Conservation (phyloP, 1,284 basidiomycete genomes). For the Heterobasidion parviporum region DNA sequence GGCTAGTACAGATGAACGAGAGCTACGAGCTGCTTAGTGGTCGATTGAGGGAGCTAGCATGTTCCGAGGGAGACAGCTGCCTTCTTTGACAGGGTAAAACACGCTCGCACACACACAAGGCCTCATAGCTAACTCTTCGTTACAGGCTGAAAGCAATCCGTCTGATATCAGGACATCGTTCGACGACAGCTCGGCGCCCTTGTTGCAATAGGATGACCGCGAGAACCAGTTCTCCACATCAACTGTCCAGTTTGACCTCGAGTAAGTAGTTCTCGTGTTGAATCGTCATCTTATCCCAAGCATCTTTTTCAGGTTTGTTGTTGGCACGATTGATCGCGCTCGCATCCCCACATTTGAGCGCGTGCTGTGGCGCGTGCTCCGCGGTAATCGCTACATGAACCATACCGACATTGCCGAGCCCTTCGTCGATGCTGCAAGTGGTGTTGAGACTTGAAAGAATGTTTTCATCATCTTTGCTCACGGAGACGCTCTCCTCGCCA, state of each 20-base stretch:
- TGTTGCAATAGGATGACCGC: conserved; percentile 86
- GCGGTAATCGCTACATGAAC: conserved; percentile 99
- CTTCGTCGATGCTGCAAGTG: conserved; percentile 81
- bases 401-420: conserved; percentile 94
- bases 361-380: conserved; percentile 95
- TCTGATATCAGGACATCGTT: conserved; percentile 82
- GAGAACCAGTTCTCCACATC: conserved; percentile 57
- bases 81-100: conserved; percentile 82
- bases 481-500: conserved; percentile 86
- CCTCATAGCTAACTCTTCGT: not conserved
- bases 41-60: conserved; percentile 83
- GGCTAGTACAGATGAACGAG: conserved; percentile 66
- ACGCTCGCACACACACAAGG: conserved; percentile 1
- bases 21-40: conserved; percentile 88
- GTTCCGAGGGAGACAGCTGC: conserved; percentile 94
- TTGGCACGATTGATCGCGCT: conserved; percentile 92
- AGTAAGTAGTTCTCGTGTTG: conserved; percentile 37
- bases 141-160: conserved; percentile 73
- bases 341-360: conserved; percentile 94
- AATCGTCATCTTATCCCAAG: not conserved
- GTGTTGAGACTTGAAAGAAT: conserved; percentile 86
- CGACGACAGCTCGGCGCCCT: conserved; percentile 86
- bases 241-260: conserved; percentile 74
- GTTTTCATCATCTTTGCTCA: conserved; percentile 99
- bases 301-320: conserved; percentile 63